Base-by-base conservation (phyloP, 1,284 basidiomycete species). In the Irpex sp. region DNA sequence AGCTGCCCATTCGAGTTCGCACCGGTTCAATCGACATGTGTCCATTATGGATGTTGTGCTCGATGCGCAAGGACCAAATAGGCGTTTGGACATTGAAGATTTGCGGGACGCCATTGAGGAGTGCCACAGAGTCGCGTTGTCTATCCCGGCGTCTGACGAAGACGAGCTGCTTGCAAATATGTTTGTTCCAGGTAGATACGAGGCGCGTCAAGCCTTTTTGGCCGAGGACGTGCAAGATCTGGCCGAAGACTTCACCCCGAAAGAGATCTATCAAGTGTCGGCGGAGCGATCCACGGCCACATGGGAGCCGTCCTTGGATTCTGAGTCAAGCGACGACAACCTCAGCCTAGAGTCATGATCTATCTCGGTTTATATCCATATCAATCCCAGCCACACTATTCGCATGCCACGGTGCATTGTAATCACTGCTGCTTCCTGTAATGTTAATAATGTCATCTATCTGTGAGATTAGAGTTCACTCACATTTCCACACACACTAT, bases 241-340 rank as follows among this genome's bases (percentile, higher is more conserved):
- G 36, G 63, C 47, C 40, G 67, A 58, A 67, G 66, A 67, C 68
- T 67, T 67, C 44, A 63, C 66, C 31, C 51, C 64, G 59, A 58
- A 58, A 52, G 62, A 60, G 40, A 71, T 76, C 52, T 81, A 78
- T 69, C 77, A 77, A 52, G 73, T 81, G 37, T 83, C 81, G 65
- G 77, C 77, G 65, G 81, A 82, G 73, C 80, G 81, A 58, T 83
- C 78, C 61, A 82, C 80, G 58, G 77, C 72, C 49, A 67, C 66
- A 58, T 80, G 79, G 79, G 67, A 74, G 64, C 70, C 63, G 34
- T 65, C 61, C 68, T 67, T 72, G 62, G 73, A 77, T 36, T 56
- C 54, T 15, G 54, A 31, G 19, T 36, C 26, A 69, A 68, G 67
- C 61, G 66, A 63, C 15, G 57, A 54, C 47, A 19, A 9, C 34